These are phyloP conservation scores for Chenopodium suecicum DNA, from an alignment of 148 eudicot genomes.

Conservation along the genomic window DNA sequence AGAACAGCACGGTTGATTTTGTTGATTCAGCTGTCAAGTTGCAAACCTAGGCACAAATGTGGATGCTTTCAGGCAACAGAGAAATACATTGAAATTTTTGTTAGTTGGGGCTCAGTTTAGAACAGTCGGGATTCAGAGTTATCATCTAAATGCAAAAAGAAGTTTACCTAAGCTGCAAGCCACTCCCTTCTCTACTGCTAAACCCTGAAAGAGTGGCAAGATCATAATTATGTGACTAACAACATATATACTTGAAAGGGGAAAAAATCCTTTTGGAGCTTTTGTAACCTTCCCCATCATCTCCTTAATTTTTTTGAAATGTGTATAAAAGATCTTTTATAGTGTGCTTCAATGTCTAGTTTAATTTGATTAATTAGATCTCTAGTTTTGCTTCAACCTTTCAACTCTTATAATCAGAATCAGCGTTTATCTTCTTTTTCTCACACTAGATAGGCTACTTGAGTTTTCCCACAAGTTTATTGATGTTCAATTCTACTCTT, in stretches of 20 bases:
- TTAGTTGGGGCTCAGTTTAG: not conserved
- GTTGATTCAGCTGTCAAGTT: constrained; percentile 50
- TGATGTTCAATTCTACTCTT: too few relatives aligned
- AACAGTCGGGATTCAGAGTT: not conserved
- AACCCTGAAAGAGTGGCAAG: not conserved
- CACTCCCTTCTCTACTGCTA: not conserved
- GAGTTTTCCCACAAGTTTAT: too few relatives aligned
- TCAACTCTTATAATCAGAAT: too few relatives aligned
- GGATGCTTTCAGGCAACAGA: not conserved
- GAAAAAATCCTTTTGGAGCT: not conserved
- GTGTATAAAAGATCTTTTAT: too few relatives aligned
- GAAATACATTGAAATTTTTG: not conserved
- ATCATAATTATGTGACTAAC: not conserved
- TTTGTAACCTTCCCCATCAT: too few relatives aligned
- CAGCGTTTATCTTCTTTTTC: too few relatives aligned
- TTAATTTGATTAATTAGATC: too few relatives aligned
- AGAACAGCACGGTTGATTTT: constrained; percentile 64
- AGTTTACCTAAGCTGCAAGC: not conserved
- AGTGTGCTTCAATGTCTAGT: too few relatives aligned
- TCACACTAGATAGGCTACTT: too few relatives aligned
- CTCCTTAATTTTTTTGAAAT: too few relatives aligned
- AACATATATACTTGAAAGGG: not conserved
- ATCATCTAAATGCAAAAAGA: not conserved
- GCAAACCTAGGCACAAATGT: constrained; percentile 7
- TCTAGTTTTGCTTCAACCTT: too few relatives aligned